Conservation (phyloP, 2,329 filamentous ascomycete genomes). For the Fusarium sp. region DNA sequence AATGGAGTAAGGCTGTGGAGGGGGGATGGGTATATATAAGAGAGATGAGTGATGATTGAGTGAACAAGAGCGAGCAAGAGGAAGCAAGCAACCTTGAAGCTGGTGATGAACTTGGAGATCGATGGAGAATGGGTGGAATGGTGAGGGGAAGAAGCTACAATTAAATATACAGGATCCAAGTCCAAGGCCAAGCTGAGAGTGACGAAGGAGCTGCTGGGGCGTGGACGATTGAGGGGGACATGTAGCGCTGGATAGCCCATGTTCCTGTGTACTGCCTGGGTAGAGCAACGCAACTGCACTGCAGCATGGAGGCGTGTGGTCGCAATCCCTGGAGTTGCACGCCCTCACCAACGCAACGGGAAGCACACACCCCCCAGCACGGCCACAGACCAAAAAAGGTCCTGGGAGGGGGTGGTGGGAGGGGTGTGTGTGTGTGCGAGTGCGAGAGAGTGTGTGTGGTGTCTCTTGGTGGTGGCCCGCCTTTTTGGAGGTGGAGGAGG, state of each 20-base stretch:
- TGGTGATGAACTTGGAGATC: constrained; percentile 39
- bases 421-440: constrained; percentile 12
- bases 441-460: neutral
- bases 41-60: constrained; percentile 12
- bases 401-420: constrained; percentile 26
- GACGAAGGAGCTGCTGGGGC: constrained; percentile 27
- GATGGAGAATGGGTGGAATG: constrained; percentile 33
- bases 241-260: constrained; percentile 15
- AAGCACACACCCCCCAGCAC: constrained; percentile 22
- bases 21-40: constrained; percentile 24
- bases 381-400: constrained; percentile 40
- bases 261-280: constrained; percentile 4
- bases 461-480: neutral
- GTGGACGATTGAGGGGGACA: constrained; percentile 20
- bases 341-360: neutral
- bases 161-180: constrained; percentile 46
- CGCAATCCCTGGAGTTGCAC: constrained; percentile 4
- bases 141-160: constrained; percentile 48
- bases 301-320: neutral
- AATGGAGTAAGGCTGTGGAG: constrained; percentile 13
- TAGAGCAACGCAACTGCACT: neutral
- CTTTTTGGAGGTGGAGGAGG: constrained; percentile 5
- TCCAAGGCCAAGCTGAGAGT: constrained; percentile 31
- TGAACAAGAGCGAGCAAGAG: constrained; percentile 17
- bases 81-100: constrained; percentile 29